Evolutionary conservation across 1,139 yeast genomes (phyloP), one percentile per base, ranked within the genome.

Genomic region (Taiozyma onychis): DNA sequence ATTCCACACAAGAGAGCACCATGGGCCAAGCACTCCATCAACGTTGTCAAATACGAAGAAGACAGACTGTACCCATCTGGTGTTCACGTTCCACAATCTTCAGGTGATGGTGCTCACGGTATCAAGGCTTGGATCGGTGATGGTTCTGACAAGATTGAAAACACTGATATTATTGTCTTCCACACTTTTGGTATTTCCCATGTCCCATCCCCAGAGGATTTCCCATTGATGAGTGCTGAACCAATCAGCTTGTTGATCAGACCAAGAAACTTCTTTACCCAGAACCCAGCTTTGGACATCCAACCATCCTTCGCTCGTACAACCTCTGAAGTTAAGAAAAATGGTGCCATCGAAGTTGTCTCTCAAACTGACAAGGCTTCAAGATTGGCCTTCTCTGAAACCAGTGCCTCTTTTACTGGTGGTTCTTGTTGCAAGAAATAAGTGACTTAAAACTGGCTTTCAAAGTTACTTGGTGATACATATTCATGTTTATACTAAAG

Each of bases 171-270:
- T 56, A 75, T 85, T 47, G 70, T 83, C 61, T 87, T 83, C 81
- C 93, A 85, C 68, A 85, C 91, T 39, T 86, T 86, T 65, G 95
- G 95, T 63, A 79, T 86, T 57, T 83, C 93, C 43, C 95, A 86
- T 65, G 83, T 85, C 79, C 95, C 95, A 54, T 83, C 91, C 13
- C 93, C 95, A 54, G 95, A 86, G 72, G 95, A 86, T 70, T 87
- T 85, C 83, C 93, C 95, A 54, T 80, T 87, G 58, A 86, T 86
- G 95, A 95, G 95, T 47, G 85, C 90, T 41, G 95, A 86, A 70
- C 85, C 88, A 61, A 82, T 85, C 62, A 81, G 84, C 54, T 74
- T 87, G 59, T 74, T 83, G 73, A 73, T 86, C 66, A 78, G 93
- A 68, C 95, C 95, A 60, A 77, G 93, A 66, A 83, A 86, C 69